Evolutionary conservation across 768 basidiomycete genomes (phyloP).

Genomic region (Suillus spraguei): DNA sequence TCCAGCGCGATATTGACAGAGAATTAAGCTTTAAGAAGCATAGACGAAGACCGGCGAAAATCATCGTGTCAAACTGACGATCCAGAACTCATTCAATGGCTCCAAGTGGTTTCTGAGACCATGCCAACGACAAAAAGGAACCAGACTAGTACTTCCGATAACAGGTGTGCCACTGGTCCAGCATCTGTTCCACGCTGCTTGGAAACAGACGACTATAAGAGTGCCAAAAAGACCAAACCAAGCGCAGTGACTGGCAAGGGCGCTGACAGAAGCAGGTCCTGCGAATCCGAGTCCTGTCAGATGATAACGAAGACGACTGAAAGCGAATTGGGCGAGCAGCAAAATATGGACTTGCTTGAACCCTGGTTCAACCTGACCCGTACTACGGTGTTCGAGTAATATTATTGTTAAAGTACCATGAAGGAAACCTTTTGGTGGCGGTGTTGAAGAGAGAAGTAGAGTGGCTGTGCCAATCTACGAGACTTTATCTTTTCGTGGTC

Average conservation of each 20-base stretch:
- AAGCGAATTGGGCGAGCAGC: not conserved
- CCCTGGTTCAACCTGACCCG: not conserved
- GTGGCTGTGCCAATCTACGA: slow-evolving; percentile 3
- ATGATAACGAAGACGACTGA: not conserved
- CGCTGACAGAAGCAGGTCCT: not conserved
- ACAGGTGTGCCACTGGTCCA: not conserved
- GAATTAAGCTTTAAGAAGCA: slow-evolving; percentile 5
- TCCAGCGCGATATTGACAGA: slow-evolving; percentile 1
- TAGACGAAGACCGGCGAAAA: slow-evolving; percentile 4
- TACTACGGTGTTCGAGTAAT: not conserved
- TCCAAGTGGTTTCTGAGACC: not conserved
- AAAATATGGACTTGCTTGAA: not conserved
- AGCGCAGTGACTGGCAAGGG: not conserved
- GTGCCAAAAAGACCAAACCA: slow-evolving; percentile 4
- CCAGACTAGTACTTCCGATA: not conserved
- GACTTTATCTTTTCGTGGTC: no score
- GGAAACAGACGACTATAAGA: slow-evolving; percentile 5
- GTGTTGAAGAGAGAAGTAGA: not conserved
- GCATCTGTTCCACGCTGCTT: not conserved
- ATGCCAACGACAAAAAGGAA: not conserved
- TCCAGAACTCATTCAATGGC: not conserved
- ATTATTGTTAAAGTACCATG: not conserved
- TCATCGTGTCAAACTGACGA: not conserved
- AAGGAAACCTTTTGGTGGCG: not conserved
- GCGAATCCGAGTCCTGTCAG: not conserved